Percentiles rank a stretch among this genome's conserved stretches.
Evolutionary conservation across 768 basidiomycete genomes (phyloP).

Genomic region (Cystobasidium ongulense): DNA sequence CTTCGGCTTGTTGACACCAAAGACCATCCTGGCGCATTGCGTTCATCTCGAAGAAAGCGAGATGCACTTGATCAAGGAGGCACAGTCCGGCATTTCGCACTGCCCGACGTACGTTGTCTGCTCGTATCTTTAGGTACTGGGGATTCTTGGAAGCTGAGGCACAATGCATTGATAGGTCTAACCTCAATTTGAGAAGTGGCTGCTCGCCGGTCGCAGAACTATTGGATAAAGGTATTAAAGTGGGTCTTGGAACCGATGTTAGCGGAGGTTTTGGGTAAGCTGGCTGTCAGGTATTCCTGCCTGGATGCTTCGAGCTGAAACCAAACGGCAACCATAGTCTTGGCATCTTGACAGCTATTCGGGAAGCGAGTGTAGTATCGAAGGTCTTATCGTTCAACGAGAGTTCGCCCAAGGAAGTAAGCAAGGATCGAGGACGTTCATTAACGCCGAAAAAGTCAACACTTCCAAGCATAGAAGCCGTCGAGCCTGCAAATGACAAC

Average conservation of each 20-base stretch:
- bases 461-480: slow-evolving; percentile 43
- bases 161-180: slow-evolving; percentile 44
- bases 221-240: slow-evolving; percentile 80
- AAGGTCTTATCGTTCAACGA: slow-evolving; percentile 52
- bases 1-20: slow-evolving; percentile 62
- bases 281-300: slow-evolving; percentile 44
- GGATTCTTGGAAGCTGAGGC: neutral
- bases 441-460: slow-evolving; percentile 22
- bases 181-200: slow-evolving; percentile 82
- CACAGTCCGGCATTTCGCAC: slow-evolving; percentile 71
- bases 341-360: slow-evolving; percentile 44
- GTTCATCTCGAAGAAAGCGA: slow-evolving; percentile 69
- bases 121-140: neutral
- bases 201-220: slow-evolving; percentile 68
- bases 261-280: slow-evolving; percentile 66
- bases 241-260: slow-evolving; percentile 75
- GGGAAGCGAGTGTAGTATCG: slow-evolving; percentile 61
- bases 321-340: neutral
- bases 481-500: neutral
- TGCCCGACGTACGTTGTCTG: slow-evolving; percentile 63
- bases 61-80: slow-evolving; percentile 59
- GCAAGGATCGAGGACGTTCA: slow-evolving; percentile 21
- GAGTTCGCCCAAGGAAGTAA: neutral
- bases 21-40: slow-evolving; percentile 82
- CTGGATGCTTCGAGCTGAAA: neutral